Percentiles rank a stretch among this genome's conserved stretches.
phyloP scores from a whole-genome alignment of 2,329 filamentous ascomycete species.

The Aspergillus viridinutans region DNA sequence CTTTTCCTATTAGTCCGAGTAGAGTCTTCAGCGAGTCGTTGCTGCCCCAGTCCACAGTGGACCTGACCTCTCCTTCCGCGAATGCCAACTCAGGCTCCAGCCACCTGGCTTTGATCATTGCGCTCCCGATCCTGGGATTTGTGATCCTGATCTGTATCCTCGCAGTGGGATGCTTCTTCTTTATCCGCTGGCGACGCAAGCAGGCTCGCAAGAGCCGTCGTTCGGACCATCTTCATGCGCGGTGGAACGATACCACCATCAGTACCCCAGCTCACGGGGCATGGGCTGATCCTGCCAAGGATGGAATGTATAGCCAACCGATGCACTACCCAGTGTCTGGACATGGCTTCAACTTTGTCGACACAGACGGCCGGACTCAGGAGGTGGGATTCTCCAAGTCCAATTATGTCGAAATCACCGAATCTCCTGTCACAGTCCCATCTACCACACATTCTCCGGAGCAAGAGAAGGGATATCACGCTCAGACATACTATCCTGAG shows the following conservation, averaged over 20 bases:
- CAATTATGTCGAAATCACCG: constrained; percentile 1
- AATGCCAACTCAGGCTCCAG: constrained; percentile 13
- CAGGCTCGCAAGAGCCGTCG: constrained; percentile 25
- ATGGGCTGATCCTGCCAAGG: constrained; percentile 18
- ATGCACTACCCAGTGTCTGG: constrained; percentile 14
- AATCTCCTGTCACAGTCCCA: constrained; percentile 4
- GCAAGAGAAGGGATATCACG: constrained; percentile 4
- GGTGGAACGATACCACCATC: constrained; percentile 33
- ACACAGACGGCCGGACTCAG: constrained; percentile 25
- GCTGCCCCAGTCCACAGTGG: constrained; percentile 31
- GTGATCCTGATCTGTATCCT: constrained; percentile 31
- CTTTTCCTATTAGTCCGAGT: constrained; percentile 38
- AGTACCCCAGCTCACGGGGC: constrained; percentile 24
- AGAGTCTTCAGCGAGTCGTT: constrained; percentile 40
- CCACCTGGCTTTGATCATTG: constrained; percentile 40
- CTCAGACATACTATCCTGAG: neutral
- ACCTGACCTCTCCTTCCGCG: constrained; percentile 15
- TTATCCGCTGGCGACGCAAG: constrained; percentile 40
- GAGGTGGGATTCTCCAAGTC: constrained; percentile 15
- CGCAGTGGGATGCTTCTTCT: constrained; percentile 39
- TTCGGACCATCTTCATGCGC: constrained; percentile 27
- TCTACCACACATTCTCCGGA: constrained; percentile 2
- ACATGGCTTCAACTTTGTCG: constrained; percentile 21
- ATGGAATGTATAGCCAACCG: constrained; percentile 11
- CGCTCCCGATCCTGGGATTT: constrained; percentile 41